Evolutionary conservation across 2,329 filamentous ascomycete genomes (phyloP).

Genomic region (Cercospora sp.): DNA sequence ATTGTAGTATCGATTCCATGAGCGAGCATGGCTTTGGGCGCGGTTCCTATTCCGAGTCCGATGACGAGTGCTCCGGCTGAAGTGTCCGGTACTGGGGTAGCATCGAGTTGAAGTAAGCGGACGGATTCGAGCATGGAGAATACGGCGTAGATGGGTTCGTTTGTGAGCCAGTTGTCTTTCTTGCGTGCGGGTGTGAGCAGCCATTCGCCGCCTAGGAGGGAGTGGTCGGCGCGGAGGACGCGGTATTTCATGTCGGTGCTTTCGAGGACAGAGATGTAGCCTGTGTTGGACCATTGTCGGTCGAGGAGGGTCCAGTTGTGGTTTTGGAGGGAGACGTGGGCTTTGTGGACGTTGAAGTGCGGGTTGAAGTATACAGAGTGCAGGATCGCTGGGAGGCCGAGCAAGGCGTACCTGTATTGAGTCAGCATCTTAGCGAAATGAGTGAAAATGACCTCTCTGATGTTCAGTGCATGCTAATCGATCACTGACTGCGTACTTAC

Average conservation of each 20-base stretch:
- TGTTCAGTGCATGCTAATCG: too few relatives aligned
- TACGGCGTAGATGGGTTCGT: constrained; percentile 91
- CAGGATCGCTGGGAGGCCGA: constrained; percentile 69
- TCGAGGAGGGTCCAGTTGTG: constrained; percentile 76
- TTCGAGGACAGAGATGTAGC: constrained; percentile 89
- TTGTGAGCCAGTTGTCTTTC: constrained; percentile 53
- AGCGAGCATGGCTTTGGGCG: constrained; percentile 78
- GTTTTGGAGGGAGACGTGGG: constrained; percentile 50
- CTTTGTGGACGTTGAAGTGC: constrained; percentile 54
- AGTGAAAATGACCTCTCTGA: too few relatives aligned
- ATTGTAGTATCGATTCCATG: constrained; percentile 92
- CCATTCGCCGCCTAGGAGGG: constrained; percentile 91
- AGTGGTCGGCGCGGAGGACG: constrained; percentile 89
- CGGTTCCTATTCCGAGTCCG: constrained; percentile 89
- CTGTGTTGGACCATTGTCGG: constrained; percentile 80
- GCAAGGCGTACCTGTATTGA: constrained; percentile 46
- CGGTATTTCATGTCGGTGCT: constrained; percentile 70
- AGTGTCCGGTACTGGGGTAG: constrained; percentile 38
- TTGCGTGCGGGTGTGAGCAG: constrained; percentile 52
- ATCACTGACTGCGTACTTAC: background rate
- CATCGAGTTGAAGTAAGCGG: constrained; percentile 65
- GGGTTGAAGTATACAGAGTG: constrained; percentile 72
- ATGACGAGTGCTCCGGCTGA: constrained; percentile 70
- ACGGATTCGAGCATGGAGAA: constrained; percentile 95
- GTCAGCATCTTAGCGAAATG: background rate